phyloP scores from a whole-genome alignment of 2,329 filamentous ascomycete species.

The Fusarium veterinarium region DNA sequence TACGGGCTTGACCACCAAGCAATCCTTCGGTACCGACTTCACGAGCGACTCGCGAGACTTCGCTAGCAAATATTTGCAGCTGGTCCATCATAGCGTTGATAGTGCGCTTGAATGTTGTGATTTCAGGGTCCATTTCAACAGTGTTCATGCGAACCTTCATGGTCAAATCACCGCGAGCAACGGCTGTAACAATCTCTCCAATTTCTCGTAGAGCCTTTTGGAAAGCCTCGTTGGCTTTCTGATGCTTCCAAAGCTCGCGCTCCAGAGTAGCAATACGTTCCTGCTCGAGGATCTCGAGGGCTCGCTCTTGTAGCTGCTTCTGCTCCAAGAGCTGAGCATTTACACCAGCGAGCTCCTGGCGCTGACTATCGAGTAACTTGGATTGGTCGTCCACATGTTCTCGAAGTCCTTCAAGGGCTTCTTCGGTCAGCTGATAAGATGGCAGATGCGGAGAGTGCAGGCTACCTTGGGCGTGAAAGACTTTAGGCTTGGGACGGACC shows the following conservation, averaged over 20 bases:
- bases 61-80: constrained; percentile 93
- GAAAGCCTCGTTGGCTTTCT: constrained; percentile 98
- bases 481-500: constrained; percentile 57
- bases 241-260: constrained; percentile 94
- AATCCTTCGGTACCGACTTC: constrained; percentile 97
- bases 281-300: constrained; percentile 84
- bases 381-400: constrained; percentile 95
- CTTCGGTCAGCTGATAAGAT: constrained; percentile 73
- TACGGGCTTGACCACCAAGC: constrained; percentile 91
- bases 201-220: constrained; percentile 97
- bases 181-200: constrained; percentile 95
- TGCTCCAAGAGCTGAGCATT: constrained; percentile 88
- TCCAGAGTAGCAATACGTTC: constrained; percentile 91
- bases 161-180: constrained; percentile 93
- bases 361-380: constrained; percentile 88
- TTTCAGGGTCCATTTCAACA: constrained; percentile 97
- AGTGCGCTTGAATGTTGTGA: constrained; percentile 95
- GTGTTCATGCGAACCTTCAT: constrained; percentile 97
- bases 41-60: constrained; percentile 92
- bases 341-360: constrained; percentile 85
- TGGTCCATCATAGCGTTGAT: constrained; percentile 99
- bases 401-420: constrained; percentile 85
- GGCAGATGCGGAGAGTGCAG: constrained; percentile 52
- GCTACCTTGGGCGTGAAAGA: constrained; percentile 58
- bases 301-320: constrained; percentile 84